phyloP scores from a whole-genome alignment of 768 basidiomycete species.

The Jaapia argillacea region DNA sequence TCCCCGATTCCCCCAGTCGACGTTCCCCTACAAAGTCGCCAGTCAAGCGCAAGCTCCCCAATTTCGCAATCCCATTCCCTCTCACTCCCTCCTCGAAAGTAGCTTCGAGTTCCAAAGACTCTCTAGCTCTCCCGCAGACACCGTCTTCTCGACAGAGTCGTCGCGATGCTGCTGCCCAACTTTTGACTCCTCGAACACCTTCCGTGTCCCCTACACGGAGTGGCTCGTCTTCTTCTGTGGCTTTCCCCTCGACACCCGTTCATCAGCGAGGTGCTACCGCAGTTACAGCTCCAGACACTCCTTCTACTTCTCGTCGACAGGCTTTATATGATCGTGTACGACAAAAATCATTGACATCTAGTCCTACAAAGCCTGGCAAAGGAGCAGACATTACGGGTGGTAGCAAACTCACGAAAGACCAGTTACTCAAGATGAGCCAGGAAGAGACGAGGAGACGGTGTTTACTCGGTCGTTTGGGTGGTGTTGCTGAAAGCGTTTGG shows the following conservation, averaged over 20 bases:
- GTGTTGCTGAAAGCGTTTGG: slow-evolving; percentile 84
- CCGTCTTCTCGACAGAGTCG: slow-evolving; percentile 41
- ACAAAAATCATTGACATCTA: slow-evolving; percentile 55
- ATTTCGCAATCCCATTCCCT: slow-evolving; percentile 42
- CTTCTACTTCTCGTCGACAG: slow-evolving; percentile 64
- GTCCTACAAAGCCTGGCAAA: slow-evolving; percentile 50
- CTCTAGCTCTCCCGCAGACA: slow-evolving; percentile 51
- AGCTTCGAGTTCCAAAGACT: slow-evolving; percentile 35
- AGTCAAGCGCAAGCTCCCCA: slow-evolving; percentile 20
- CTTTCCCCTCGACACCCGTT: slow-evolving; percentile 56
- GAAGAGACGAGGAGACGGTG: slow-evolving; percentile 73
- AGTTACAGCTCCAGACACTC: slow-evolving; percentile 53
- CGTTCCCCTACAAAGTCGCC: slow-evolving; percentile 23
- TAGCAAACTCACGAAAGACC: slow-evolving; percentile 48
- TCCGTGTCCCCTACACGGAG: slow-evolving; percentile 22
- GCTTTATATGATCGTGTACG: slow-evolving; percentile 78
- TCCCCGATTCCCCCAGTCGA: slow-evolving; percentile 18
- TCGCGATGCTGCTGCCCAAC: slow-evolving; percentile 21
- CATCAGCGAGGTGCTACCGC: slow-evolving; percentile 49
- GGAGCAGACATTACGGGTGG: slow-evolving; percentile 20
- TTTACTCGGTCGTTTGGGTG: slow-evolving; percentile 64
- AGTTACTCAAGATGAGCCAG: slow-evolving; percentile 61
- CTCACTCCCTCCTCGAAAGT: slow-evolving; percentile 26
- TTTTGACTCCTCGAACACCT: slow-evolving; percentile 26
- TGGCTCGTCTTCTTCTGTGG: slow-evolving; percentile 24